Conservation (phyloP, 768 basidiomycete species). For the Tubosaeta sp. region DNA sequence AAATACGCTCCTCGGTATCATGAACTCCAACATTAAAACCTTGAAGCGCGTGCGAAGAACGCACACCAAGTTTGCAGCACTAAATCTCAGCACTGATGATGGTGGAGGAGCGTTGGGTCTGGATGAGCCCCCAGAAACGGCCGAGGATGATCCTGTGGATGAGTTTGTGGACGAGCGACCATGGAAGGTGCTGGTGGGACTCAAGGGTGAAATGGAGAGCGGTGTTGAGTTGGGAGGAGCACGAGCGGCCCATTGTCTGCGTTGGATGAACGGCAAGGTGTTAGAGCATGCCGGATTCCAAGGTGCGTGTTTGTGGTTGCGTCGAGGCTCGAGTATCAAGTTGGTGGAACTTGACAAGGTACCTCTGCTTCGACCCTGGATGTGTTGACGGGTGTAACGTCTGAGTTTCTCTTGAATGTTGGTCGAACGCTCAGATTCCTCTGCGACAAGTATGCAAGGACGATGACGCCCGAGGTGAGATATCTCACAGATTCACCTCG, state of each 20-base stretch:
- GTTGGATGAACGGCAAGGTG: slow-evolving; percentile 72
- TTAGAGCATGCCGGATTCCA: slow-evolving; percentile 92
- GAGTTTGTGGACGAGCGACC: slow-evolving; percentile 54
- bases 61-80: slow-evolving; percentile 63
- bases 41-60: slow-evolving; percentile 70
- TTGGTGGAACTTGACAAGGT: slow-evolving; percentile 40
- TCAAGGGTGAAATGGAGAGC: slow-evolving; percentile 6
- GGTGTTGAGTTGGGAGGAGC: slow-evolving; percentile 55
- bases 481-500: too few relatives aligned
- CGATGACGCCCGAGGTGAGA: slow-evolving; percentile 82
- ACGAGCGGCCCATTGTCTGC: slow-evolving; percentile 59
- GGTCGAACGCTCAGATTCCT: slow-evolving; percentile 82
- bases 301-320: slow-evolving; percentile 44
- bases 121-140: slow-evolving; percentile 33
- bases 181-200: slow-evolving; percentile 40
- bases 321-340: slow-evolving; percentile 1
- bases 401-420: slow-evolving; percentile 81
- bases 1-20: slow-evolving; percentile 56
- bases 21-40: slow-evolving; percentile 75
- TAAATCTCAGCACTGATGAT: slow-evolving; percentile 38
- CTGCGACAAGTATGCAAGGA: slow-evolving; percentile 72
- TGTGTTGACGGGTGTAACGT: slow-evolving; percentile 69
- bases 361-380: slow-evolving; percentile 73
- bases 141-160: slow-evolving; percentile 26
- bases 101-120: slow-evolving; percentile 30